Conservation (phyloP, 1,139 yeast genomes). For the Kurtzmaniella quercitrusa region DNA sequence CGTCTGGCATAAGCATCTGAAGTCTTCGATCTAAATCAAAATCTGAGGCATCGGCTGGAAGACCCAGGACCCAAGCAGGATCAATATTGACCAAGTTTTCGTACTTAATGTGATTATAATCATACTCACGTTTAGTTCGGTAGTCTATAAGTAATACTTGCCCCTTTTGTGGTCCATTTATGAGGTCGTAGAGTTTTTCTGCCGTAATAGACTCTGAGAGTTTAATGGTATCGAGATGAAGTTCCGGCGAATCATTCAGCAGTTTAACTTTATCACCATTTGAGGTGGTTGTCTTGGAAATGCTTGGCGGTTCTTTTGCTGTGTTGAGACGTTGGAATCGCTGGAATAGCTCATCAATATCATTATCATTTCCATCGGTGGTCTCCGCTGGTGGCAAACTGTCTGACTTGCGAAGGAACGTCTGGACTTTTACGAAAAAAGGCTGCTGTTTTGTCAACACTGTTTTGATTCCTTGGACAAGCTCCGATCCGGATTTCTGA, state of each 20-base stretch:
- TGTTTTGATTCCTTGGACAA: conserved; percentile 15
- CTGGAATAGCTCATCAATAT: neutral
- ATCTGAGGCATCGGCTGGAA: conserved; percentile 42
- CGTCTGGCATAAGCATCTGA: conserved; percentile 47
- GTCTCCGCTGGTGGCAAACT: neutral
- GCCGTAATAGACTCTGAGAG: conserved; percentile 25
- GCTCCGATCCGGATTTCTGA: neutral
- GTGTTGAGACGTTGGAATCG: neutral
- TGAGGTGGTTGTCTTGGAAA: no score
- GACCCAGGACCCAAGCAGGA: conserved; percentile 44
- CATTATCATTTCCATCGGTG: neutral
- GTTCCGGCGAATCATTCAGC: neutral
- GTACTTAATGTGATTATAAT: conserved; percentile 55
- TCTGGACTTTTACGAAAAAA: neutral
- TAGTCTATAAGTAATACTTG: conserved; percentile 58
- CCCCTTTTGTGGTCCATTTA: conserved; percentile 7
- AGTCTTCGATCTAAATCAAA: conserved; percentile 58
- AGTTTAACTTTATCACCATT: no score
- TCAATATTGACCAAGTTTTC: conserved; percentile 64
- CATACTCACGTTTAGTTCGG: conserved; percentile 55
- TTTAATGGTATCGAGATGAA: conserved; percentile 11
- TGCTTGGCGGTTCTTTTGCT: neutral
- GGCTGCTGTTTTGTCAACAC: conserved; percentile 20
- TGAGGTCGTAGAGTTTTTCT: conserved; percentile 18
- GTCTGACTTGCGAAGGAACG: neutral